phyloP scores from a whole-genome alignment of 805 yeast genomes.

The Yamadazyma insecticola region DNA sequence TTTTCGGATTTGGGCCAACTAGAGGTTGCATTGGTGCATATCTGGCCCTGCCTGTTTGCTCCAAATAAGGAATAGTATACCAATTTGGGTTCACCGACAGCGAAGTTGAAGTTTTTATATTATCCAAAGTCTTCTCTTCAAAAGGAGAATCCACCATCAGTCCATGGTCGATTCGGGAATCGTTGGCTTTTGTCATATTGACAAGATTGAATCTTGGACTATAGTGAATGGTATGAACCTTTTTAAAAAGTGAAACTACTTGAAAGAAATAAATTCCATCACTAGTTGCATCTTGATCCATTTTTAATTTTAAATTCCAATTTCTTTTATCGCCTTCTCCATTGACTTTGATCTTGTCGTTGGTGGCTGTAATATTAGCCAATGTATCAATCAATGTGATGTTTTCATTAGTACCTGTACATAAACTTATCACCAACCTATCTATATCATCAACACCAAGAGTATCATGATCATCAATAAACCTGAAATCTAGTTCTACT shows the following conservation, averaged over 20 bases:
- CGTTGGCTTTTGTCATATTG: slow-evolving; percentile 4
- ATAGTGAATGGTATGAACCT: slow-evolving; percentile 8
- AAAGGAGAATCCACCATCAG: slow-evolving; percentile 7
- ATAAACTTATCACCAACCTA: slow-evolving; percentile 5
- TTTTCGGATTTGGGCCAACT: slow-evolving; percentile 4
- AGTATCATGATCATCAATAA: slow-evolving; percentile 7
- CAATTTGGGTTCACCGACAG: slow-evolving; percentile 3
- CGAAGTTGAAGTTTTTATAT: too few species aligned
- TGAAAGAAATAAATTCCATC: slow-evolving; percentile 11
- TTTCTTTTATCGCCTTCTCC: too few species aligned
- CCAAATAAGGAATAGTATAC: slow-evolving; percentile 10
- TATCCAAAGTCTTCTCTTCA: too few species aligned
- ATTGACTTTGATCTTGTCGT: too few species aligned
- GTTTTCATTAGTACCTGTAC: slow-evolving; percentile 10
- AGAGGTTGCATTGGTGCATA: slow-evolving; percentile 13
- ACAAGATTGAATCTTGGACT: slow-evolving; percentile 8
- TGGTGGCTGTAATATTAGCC: not conserved
- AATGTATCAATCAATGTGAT: slow-evolving; percentile 4
- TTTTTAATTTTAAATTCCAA: too few species aligned
- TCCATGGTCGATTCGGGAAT: slow-evolving; percentile 5
- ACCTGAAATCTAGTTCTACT: slow-evolving; percentile 1
- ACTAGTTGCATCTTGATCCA: too few species aligned
- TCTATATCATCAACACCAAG: slow-evolving; percentile 6
- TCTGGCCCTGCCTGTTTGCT: slow-evolving; percentile 9
- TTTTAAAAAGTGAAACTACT: slow-evolving; percentile 5